Conservation (phyloP, 345 rosid species). For the Microcos paniculata region DNA sequence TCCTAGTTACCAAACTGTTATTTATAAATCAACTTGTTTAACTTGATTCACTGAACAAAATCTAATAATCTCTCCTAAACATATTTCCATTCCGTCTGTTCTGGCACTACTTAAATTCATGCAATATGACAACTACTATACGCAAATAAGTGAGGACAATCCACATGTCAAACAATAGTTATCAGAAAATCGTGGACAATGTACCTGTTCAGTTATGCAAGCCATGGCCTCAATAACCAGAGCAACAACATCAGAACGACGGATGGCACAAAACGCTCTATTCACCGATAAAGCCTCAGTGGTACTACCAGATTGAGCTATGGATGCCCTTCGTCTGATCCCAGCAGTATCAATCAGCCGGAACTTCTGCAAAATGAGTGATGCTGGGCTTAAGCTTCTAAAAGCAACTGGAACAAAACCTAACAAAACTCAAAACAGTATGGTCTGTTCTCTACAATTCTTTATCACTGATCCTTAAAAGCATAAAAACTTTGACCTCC, state of each 20-base stretch:
- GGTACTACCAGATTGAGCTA: slow-evolving; percentile 86
- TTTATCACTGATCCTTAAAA: neutral
- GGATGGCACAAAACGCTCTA: slow-evolving; percentile 89
- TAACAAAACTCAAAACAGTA: neutral
- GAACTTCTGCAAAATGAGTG: slow-evolving; percentile 64
- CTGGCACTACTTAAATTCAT: neutral
- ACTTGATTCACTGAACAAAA: neutral
- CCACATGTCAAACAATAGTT: neutral
- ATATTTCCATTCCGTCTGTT: neutral
- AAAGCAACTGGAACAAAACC: slow-evolving; percentile 14
- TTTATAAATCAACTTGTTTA: neutral
- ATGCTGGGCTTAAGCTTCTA: slow-evolving; percentile 7
- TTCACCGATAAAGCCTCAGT: slow-evolving; percentile 93
- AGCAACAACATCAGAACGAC: slow-evolving; percentile 94
- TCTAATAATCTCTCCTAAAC: neutral
- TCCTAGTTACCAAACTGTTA: neutral
- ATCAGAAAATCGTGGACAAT: slow-evolving; percentile 17
- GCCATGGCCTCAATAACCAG: slow-evolving; percentile 97
- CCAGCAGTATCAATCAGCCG: slow-evolving; percentile 96
- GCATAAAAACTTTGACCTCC: neutral
- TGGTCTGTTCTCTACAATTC: neutral
- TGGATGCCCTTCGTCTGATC: slow-evolving; percentile 84
- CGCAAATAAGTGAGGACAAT: neutral
- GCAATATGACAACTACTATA: neutral
- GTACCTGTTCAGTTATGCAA: slow-evolving; percentile 94